Evolutionary conservation across 2,329 filamentous ascomycete species (phyloP), one percentile per base, ranked within the genome.

Genomic region (Lecanoromycetidae sp.): DNA sequence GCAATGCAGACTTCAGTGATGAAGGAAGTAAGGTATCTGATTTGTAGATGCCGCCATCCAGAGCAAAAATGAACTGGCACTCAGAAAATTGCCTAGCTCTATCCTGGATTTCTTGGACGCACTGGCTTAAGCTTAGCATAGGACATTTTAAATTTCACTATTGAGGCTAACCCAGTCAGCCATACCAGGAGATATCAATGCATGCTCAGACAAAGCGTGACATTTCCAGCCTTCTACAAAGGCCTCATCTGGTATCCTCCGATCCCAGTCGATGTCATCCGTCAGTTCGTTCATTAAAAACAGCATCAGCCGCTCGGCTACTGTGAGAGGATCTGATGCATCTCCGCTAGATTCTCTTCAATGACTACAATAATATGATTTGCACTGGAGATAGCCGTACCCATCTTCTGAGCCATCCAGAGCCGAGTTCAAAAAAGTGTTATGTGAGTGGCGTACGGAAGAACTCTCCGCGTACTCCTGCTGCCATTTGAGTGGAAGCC

Each of bases 231-330:
- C 25, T 59, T 59, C 64, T 64, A 68, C 51, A 3, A 58, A 55
- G 4, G 58, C 52, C 26, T 57, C 53, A 0, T 49, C 41, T 13
- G 61, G 55, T 6, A 68, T 60, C 51, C 66, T 67, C 20, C 55
- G 55, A 41, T 63, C 54, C 66, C 67, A 70, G 5, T 63, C 55
- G 1, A 54, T 52, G 36, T 62, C 61, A 48, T 70, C 66, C 1
- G 66, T 68, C 2, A 70, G 50, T 1, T 58, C 48, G 25, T 68
- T 63, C 55, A 69, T 65, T 30, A 65, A 48, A 4, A 49, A 48
- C 25, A 68, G 48, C 63, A 69, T 68, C 2, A 52, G 55, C 3
- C 59, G 50, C 49, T 70, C 66, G 22, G 64, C 61, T 15, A 67
- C 55, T 2, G 63, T 59, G 13, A 32, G 36, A 46, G 30, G 34